phyloP scores from a whole-genome alignment of 2,329 filamentous ascomycete species.

The Aureobasidium namibiae region DNA sequence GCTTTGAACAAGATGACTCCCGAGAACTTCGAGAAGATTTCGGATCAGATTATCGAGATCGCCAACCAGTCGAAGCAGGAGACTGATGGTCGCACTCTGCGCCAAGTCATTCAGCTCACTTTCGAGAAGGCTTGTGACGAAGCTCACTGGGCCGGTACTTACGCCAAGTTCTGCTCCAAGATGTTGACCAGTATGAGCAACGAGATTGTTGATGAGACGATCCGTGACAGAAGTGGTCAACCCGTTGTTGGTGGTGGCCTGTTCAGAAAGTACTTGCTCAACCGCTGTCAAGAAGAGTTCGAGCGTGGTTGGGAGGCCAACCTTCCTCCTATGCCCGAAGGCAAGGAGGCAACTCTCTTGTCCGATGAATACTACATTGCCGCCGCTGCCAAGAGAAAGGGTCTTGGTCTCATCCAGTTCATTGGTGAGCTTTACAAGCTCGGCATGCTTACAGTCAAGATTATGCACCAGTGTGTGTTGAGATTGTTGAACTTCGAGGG shows the following conservation, averaged over 20 bases:
- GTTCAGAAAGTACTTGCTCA: constrained; percentile 97
- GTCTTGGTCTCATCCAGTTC: constrained; percentile 96
- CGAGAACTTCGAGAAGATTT: constrained; percentile 95
- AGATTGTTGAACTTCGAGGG: constrained; percentile 94
- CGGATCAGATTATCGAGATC: constrained; percentile 86
- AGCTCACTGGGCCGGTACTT: constrained; percentile 97
- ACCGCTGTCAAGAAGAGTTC: constrained; percentile 97
- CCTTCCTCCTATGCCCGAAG: constrained; percentile 69
- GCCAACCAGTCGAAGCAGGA: constrained; percentile 94
- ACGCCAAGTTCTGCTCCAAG: constrained; percentile 94
- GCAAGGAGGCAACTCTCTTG: constrained; percentile 70
- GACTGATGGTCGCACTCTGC: constrained; percentile 82
- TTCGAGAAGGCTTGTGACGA: constrained; percentile 99
- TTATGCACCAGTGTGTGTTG: constrained; percentile 99
- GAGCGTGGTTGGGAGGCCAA: constrained; percentile 95
- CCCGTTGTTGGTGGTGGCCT: constrained; percentile 86
- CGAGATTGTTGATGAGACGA: constrained; percentile 91
- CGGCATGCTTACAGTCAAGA: constrained; percentile 94
- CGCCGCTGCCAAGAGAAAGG: constrained; percentile 89
- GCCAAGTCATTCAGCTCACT: constrained; percentile 96
- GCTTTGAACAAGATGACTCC: constrained; percentile 99
- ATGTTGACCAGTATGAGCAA: constrained; percentile 94
- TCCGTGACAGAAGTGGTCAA: constrained; percentile 81
- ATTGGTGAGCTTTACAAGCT: constrained; percentile 99
- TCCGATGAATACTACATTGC: constrained; percentile 96